A percentile compares a stretch with the other conserved stretches of the same genome.
These are phyloP conservation scores for Bretschneidera sinensis DNA, from an alignment of 345 rosid species.

Conservation along the genomic window DNA sequence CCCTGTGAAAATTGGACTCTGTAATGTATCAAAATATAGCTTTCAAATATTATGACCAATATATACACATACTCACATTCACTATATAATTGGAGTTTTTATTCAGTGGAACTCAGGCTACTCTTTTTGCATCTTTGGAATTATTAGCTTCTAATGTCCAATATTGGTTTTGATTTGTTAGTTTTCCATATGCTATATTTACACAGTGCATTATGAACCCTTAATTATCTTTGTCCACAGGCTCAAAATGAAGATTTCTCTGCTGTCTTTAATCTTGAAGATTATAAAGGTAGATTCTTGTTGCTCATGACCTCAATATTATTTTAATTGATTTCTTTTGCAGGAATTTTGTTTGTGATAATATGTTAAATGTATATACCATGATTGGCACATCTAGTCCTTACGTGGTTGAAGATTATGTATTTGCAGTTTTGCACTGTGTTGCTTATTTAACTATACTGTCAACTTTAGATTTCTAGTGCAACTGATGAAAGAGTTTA, in stretches of 20 bases:
- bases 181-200: background rate
- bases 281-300: constrained; percentile 69
- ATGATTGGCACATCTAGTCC: constrained; percentile 2
- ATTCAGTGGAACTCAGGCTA: no score
- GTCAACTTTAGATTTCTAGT: background rate
- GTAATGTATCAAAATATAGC: no score
- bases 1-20: no score
- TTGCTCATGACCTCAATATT: constrained; percentile 1
- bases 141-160: no score
- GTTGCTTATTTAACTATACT: background rate
- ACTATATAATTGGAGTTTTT: no score
- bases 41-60: no score
- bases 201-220: constrained; percentile 13
- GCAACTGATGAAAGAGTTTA: background rate
- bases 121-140: no score
- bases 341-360: background rate
- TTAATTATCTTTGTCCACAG: constrained; percentile 33
- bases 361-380: background rate
- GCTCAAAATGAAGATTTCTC: constrained; percentile 86
- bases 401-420: background rate
- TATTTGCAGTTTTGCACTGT: background rate
- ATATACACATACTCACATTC: no score
- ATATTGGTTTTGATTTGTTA: background rate
- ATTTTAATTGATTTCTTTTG: background rate
- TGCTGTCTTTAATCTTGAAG: constrained; percentile 83